Conservation (phyloP, 345 rosid genomes). For the Aquilaria yunnanensis region DNA sequence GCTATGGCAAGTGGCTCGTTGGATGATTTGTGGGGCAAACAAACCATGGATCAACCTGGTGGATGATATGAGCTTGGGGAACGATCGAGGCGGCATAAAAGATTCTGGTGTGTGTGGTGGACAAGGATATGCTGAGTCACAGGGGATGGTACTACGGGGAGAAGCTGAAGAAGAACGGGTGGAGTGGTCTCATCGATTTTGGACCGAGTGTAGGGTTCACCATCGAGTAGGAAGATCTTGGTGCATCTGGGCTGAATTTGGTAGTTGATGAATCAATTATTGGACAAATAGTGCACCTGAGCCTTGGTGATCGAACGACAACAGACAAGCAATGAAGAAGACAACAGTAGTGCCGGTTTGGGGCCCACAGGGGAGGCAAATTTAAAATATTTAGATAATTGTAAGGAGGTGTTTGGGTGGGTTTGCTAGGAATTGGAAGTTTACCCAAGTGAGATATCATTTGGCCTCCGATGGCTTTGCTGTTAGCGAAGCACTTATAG, state of each 20-base stretch:
- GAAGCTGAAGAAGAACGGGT: conserved; percentile 29
- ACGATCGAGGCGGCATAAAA: conserved; percentile 20
- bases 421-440: conserved; percentile 35
- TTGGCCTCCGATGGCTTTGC: conserved; percentile 74
- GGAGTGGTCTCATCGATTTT: background rate
- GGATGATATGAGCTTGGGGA: conserved; percentile 24
- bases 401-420: background rate
- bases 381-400: no score
- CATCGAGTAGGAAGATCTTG: no score
- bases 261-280: no score
- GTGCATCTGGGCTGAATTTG: no score
- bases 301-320: no score
- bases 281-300: background rate
- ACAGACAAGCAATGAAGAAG: conserved; percentile 2
- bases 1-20: conserved; percentile 23
- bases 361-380: background rate
- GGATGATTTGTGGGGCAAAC: conserved; percentile 27
- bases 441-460: conserved; percentile 54
- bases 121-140: conserved; percentile 22
- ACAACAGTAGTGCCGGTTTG: conserved; percentile 12
- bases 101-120: conserved; percentile 42
- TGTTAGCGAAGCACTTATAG: conserved; percentile 37
- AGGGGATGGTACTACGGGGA: conserved; percentile 35
- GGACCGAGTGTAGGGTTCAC: no score
- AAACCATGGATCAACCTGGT: conserved; percentile 42